Evolutionary conservation across 106 monocot species (phyloP).

Genomic region (Dioscorea zingiberensis): DNA sequence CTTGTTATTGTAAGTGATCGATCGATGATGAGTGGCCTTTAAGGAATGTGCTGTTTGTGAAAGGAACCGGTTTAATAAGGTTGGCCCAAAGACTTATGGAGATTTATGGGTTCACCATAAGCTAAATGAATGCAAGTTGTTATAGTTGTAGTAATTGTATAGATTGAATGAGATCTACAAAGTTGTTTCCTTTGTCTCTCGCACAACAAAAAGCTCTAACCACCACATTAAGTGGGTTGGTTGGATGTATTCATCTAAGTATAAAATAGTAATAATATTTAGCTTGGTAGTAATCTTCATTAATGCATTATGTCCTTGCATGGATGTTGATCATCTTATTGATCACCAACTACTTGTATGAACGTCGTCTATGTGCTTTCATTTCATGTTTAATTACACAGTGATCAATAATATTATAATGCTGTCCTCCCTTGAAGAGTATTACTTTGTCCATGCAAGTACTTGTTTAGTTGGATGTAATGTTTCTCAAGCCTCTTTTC

Average conservation of each 20-base stretch:
- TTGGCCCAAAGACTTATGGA: not conserved
- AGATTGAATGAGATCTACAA: not conserved
- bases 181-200: not conserved
- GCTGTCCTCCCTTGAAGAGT: no score
- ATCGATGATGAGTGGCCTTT: not conserved
- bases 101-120: not conserved
- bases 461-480: no score
- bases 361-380: no score
- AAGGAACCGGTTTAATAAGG: not conserved
- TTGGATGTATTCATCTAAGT: not conserved
- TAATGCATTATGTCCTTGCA: no score
- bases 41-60: not conserved
- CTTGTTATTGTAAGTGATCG: not conserved
- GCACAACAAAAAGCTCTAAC: not conserved
- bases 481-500: no score
- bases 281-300: no score
- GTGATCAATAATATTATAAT: no score
- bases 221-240: conserved; percentile 2
- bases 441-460: no score
- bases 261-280: no score
- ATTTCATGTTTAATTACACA: no score
- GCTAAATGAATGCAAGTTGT: not conserved
- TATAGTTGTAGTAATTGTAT: not conserved
- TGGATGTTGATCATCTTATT: no score
- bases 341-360: no score